Evolutionary conservation across 768 basidiomycete species (phyloP).

Genomic region (Rhodotorula toruloides): DNA sequence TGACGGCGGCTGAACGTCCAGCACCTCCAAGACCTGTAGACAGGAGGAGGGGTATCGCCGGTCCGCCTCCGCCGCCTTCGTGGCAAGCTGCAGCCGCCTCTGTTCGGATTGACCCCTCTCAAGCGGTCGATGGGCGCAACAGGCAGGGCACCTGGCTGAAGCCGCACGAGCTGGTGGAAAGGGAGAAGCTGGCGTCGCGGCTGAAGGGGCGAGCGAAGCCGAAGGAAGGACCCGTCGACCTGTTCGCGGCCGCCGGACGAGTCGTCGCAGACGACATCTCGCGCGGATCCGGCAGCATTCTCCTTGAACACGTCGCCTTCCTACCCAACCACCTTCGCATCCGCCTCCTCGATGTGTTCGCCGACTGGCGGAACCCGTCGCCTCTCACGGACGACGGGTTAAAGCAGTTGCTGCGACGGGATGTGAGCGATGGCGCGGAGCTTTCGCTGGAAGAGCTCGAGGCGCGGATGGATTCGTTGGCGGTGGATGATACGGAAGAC

Average conservation of each 20-base stretch:
- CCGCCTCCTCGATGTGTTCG: slow-evolving; percentile 16
- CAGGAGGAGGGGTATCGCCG: neutral
- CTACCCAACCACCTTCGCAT: slow-evolving; percentile 15
- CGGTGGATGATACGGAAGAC: neutral
- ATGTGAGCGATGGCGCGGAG: slow-evolving; percentile 1
- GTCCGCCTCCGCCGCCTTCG: slow-evolving; percentile 15
- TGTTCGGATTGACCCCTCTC: too few relatives aligned
- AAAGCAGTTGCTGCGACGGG: slow-evolving; percentile 2
- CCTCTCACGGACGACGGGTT: slow-evolving; percentile 6
- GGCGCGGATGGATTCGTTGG: neutral
- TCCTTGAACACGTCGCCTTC: slow-evolving; percentile 17
- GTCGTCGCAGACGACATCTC: slow-evolving; percentile 16
- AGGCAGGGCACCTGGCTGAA: neutral
- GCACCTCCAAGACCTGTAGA: neutral
- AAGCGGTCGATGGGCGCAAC: neutral
- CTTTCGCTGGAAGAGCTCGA: neutral
- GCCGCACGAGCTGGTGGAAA: neutral
- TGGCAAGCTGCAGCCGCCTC: slow-evolving; percentile 3
- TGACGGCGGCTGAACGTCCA: neutral
- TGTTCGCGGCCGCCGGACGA: neutral
- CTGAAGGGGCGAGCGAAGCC: neutral
- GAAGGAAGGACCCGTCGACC: neutral
- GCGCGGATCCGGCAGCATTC: neutral
- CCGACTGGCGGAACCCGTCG: slow-evolving; percentile 4
- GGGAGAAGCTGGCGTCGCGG: slow-evolving; percentile 2